These are phyloP conservation scores for Fraxinus dipetala DNA, from an alignment of 305 asterid genomes.

Conservation along the genomic window DNA sequence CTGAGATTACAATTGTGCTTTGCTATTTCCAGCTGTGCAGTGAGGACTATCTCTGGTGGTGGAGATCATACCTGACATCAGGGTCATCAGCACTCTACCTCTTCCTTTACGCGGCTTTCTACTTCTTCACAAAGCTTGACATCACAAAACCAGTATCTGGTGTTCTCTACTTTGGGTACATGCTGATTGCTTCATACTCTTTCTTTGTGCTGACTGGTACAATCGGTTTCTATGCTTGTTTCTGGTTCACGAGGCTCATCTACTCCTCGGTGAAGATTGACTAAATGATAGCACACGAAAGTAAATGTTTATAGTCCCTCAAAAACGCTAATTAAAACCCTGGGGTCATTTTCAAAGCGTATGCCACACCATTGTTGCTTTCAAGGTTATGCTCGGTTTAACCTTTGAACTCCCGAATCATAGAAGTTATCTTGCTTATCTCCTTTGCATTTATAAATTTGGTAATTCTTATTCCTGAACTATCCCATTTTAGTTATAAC, in stretches of 20 bases:
- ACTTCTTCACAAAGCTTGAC: constrained; percentile 18
- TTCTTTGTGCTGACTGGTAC: constrained; percentile 17
- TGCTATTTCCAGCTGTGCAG: constrained; percentile 20
- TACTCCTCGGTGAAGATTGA: constrained; percentile 16
- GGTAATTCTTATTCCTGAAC: constrained; percentile 1
- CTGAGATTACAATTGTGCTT: constrained; percentile 15
- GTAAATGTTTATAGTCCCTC: neutral
- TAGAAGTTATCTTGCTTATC: neutral
- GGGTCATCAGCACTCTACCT: constrained; percentile 19
- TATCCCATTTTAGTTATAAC: neutral
- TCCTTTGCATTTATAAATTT: neutral
- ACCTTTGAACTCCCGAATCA: neutral
- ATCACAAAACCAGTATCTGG: constrained; percentile 17
- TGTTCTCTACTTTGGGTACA: constrained; percentile 16
- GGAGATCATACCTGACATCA: constrained; percentile 17
- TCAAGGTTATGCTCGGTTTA: neutral
- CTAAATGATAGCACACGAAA: neutral
- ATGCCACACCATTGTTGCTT: neutral
- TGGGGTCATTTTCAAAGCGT: neutral
- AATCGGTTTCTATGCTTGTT: constrained; percentile 16
- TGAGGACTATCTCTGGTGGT: constrained; percentile 23
- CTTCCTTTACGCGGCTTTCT: constrained; percentile 11
- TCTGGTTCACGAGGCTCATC: constrained; percentile 17
- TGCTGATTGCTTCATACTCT: constrained; percentile 15
- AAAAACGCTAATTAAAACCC: neutral